A percentile compares a stretch with the other conserved stretches of the same genome.
These are phyloP conservation scores for Fusarium sp. DNA, from an alignment of 2,329 filamentous ascomycete genomes.

Conservation along the genomic window DNA sequence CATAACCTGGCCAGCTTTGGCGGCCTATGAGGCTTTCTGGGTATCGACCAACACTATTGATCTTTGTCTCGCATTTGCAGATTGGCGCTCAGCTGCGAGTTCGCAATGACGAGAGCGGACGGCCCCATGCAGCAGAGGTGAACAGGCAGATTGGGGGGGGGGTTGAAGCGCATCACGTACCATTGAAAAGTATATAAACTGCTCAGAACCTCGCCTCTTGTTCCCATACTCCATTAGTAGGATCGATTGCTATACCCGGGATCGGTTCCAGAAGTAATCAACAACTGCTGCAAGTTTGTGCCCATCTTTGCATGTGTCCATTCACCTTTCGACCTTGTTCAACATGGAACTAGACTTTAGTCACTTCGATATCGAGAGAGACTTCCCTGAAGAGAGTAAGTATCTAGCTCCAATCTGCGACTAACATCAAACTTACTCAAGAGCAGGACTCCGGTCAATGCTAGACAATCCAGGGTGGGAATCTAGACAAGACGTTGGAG, in stretches of 20 bases:
- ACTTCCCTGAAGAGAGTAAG: constrained; percentile 10
- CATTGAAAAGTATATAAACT: constrained; percentile 1
- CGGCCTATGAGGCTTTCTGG: too few relatives aligned
- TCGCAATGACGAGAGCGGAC: constrained; percentile 2
- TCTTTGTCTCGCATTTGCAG: constrained; percentile 4
- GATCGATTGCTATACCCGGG: neutral
- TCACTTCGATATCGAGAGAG: constrained; percentile 8
- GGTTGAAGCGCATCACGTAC: neutral
- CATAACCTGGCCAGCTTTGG: constrained; percentile 4
- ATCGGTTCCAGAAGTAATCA: neutral
- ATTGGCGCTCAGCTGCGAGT: neutral
- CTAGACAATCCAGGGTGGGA: neutral
- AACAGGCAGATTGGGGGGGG: neutral
- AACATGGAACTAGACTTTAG: constrained; percentile 16
- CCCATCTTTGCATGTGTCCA: neutral
- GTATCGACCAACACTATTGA: neutral
- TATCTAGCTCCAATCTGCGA: accelerated
- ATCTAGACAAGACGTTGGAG: neutral
- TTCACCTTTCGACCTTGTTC: neutral
- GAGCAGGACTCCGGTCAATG: neutral
- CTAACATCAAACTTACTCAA: neutral
- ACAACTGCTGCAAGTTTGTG: neutral
- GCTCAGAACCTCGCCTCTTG: neutral
- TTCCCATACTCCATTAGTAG: accelerated
- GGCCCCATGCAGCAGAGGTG: constrained; percentile 2